A percentile compares a stretch with the other conserved stretches of the same genome.
Conservation (phyloP, 352 stramenopile genomes). For the Globisporangium emineosum region DNA sequence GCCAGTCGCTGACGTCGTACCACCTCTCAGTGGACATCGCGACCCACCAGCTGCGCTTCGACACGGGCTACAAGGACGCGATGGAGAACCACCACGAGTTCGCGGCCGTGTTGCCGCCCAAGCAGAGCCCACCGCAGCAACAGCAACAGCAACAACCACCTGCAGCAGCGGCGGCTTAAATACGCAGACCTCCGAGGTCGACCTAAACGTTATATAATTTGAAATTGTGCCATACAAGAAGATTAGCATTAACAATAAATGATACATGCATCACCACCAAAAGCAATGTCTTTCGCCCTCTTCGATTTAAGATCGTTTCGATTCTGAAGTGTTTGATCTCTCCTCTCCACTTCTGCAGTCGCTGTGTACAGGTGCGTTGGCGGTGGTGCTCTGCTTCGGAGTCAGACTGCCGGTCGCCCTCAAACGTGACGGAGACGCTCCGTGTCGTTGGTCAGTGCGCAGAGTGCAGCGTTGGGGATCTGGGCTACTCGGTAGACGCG, state of each 20-base stretch:
- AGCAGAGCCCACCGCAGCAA: neutral
- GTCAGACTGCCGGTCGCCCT: neutral
- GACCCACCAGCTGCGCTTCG: constrained; percentile 52
- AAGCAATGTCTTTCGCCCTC: neutral
- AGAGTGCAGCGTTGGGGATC: neutral
- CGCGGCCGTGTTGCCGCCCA: constrained; percentile 32
- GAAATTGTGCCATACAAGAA: neutral
- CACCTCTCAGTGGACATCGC: constrained; percentile 55
- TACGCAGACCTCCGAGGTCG: neutral
- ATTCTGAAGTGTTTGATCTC: too few species aligned
- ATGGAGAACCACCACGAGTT: constrained; percentile 51
- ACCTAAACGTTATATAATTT: neutral
- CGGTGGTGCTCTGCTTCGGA: neutral
- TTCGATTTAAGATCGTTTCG: too few species aligned
- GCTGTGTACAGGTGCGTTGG: neutral
- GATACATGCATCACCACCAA: neutral
- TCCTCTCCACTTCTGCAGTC: neutral
- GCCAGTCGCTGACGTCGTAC: constrained; percentile 43
- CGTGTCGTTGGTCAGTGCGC: neutral
- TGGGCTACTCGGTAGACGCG: neutral
- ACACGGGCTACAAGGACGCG: constrained; percentile 61
- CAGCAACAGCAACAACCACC: neutral
- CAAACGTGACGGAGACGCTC: neutral
- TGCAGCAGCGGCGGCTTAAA: neutral
- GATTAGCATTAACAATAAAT: neutral